Base-by-base conservation (phyloP, 1,284 basidiomycete genomes). In the Chondrostereum purpureum region DNA sequence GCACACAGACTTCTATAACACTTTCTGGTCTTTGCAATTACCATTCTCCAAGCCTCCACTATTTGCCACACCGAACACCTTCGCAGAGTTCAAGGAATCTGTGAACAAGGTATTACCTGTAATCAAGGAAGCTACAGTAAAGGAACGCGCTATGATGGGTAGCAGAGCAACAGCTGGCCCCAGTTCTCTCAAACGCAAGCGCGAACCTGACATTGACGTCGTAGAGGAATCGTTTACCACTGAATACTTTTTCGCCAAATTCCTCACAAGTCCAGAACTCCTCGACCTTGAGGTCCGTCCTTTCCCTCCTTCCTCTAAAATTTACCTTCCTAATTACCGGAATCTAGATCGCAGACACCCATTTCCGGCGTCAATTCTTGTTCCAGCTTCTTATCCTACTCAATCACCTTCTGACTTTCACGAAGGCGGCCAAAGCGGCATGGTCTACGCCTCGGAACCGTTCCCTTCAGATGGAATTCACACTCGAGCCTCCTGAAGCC, bases 191-290 rank as follows among this genome's bases (percentile, higher is more conserved):
- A 87, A 87, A 62, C 70, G 80, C 42, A 83, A 85, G 63, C 75
- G 83, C 20, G 83, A 84, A 19, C 56, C 64, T 13, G n/a, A n/a
- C n/a, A 76, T 78, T 21, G 48, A 50, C 16, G 53, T 58, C 1
- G 67, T 70, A 34, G 74, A 76, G 53, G 72, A 42, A 17, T 24
- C 43, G 39, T 66, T 65, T 12, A 63, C 63, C 23, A 79, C 71
- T 42, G 82, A 89, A 52, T 91, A 90, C 60, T 93, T 93, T 65
- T 94, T 93, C 58, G 90, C 92, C 11, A 93, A 92, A 59, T 93
- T 89, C 62, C 68, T 95, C 36, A 93, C 91, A 0, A 90, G 83
- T 48, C 83, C 88, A 0, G 88, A 91, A 38, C 67, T 95, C 16
- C 71, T 94, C 20, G 89, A 89, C 43, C 80, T 93, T 43, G 90